Base-by-base conservation (phyloP, 148 eudicot species). In the Nyssa sinensis region DNA sequence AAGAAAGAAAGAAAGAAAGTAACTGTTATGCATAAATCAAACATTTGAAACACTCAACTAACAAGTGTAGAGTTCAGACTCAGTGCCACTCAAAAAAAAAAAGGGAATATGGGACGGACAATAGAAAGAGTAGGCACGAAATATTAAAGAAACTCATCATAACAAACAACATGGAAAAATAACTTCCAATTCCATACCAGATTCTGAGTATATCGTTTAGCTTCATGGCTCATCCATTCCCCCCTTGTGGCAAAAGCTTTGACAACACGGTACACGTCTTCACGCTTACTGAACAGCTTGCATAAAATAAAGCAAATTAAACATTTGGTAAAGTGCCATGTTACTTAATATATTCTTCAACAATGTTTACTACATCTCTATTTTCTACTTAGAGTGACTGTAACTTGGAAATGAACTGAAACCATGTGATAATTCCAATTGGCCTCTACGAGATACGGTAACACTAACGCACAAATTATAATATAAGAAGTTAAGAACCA, bases 241-340 rank as follows among this genome's bases (percentile, higher is more conserved):
- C 96, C 96, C 79, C 81, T 87, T 62, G 86, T 70, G 53, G 87
- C 83, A 76, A 95, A 88, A 73, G 93, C 99, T 87, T 90, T 95
- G 76, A 95, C 71, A 67, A 85, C 92, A 78, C 92, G 88, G 60
- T 89, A 92, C 61, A 91, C 87, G 82, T 92, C 99, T 72, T 95
- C 97, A 19, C 93, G 94, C 79, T 86, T 89, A 72, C 99, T 95
- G 96, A 69, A 74, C 60, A 55, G 65, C 74, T 70, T 35, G 64
- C 57, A 86, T 13, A 67, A 75, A 53, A 81, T 69, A 49, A 55
- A 1, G 31, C 16, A 70, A 69, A 64, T 65, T 39, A 72, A 49
- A 71, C 74, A 10, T 17, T 65, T 32, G 67, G 19, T 30, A 21
- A 23, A 11, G 57, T 59, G 62, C 68, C 24, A 58, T 74, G 23